Base-by-base conservation (phyloP, 176 grass and related monocot species). In the Luzula sylvatica region DNA sequence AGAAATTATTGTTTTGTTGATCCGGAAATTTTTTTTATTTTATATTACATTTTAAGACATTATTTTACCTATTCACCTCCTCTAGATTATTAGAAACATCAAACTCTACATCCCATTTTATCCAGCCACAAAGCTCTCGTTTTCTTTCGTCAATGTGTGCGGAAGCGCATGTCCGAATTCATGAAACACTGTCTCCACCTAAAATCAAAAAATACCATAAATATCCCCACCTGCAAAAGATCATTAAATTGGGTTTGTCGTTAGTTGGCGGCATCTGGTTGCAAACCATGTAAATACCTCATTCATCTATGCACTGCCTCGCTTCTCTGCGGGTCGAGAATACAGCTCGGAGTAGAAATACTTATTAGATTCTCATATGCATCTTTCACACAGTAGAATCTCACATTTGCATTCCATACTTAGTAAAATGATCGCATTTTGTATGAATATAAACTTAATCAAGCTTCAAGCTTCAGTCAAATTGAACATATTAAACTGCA, bases 141-240 rank as follows among this genome's bases (percentile, higher is more conserved):
- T 84, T 79, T 96, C 77, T 54, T 75, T 86, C 29, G 92, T 96
- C 57, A 96, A 81, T 84, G 89, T 96, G 39, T 96, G 92, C 62
- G 89, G 92, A 81, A 96, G 92, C 4, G 92, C 92, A 23, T 96
- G 92, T 22, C 92, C 92, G 74, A 96, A 96, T 77, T 96, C 92
- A 79, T 96, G 92, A 75, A 96, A 96, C 54, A 96, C 85, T 8
- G 92, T 96, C 66, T 96, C 92, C 72, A 96, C 92, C 92, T 96
- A 74, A 82, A 39, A n/a, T n/a, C n/a, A n/a, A n/a, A n/a, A n/a
- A n/a, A n/a, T n/a, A n/a, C n/a, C n/a, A n/a, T n/a, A n/a, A n/a
- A n/a, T n/a, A n/a, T n/a, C n/a, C n/a, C n/a, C 15, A 84, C 92
- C 89, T 84, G 27, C 81, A 80, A 64, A 96, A 96, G 49, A 84